phyloP scores from a whole-genome alignment of 768 basidiomycete species.

The Pholiota molesta region DNA sequence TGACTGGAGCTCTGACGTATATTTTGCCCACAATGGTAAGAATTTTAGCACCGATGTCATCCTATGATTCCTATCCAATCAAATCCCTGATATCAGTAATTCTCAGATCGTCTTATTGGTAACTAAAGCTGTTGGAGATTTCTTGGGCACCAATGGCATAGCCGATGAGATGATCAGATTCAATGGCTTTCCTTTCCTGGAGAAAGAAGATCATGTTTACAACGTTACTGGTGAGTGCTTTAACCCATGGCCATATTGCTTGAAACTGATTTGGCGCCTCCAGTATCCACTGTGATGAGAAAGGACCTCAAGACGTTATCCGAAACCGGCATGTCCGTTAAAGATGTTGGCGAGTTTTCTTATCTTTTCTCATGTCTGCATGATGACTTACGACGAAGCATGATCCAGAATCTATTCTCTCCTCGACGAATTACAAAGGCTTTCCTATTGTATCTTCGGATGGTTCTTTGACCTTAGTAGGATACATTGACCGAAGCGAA shows the following conservation, averaged over 20 bases:
- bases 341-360: conserved; percentile 70
- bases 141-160: conserved; percentile 90
- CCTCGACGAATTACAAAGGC: conserved; percentile 79
- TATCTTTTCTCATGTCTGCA: conserved; percentile 2
- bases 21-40: conserved; percentile 95
- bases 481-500: conserved; percentile 89
- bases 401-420: conserved; percentile 65
- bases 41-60: neutral
- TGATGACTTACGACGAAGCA: neutral
- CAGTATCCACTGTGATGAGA: conserved; percentile 92
- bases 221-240: conserved; percentile 79
- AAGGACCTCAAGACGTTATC: conserved; percentile 73
- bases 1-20: conserved; percentile 96
- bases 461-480: conserved; percentile 63
- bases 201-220: conserved; percentile 93
- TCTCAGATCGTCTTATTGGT: conserved; percentile 90
- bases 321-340: conserved; percentile 75
- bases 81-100: conserved; percentile 17
- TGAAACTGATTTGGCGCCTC: conserved; percentile 10
- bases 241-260: conserved; percentile 3
- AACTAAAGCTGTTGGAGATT: conserved; percentile 96
- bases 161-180: conserved; percentile 97
- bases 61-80: neutral
- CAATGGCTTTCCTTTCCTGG: conserved; percentile 96
- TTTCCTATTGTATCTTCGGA: conserved; percentile 84